Conservation (phyloP, 1,284 basidiomycete species). For the Moniliophthora roreri region DNA sequence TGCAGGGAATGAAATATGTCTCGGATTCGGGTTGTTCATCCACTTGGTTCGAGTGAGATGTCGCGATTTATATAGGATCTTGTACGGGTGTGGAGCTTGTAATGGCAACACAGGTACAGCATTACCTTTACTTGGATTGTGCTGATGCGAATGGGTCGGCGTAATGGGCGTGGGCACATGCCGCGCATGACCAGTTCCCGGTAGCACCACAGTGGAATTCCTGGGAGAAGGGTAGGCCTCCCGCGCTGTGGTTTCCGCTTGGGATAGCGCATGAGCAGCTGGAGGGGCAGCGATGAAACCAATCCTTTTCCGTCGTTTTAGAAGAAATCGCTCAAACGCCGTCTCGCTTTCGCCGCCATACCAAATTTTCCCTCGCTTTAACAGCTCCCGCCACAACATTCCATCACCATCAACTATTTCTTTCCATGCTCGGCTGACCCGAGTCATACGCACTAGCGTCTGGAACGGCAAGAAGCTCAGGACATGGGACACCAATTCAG, state of each 20-base stretch:
- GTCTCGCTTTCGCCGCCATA: conserved; percentile 78
- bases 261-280: conserved; percentile 13
- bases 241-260: neutral
- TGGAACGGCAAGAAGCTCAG: conserved; percentile 77
- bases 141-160: conserved; percentile 30
- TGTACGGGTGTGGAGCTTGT: too few relatives aligned
- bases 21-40: conserved; percentile 71
- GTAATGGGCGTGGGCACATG: neutral
- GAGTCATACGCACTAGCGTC: conserved; percentile 75
- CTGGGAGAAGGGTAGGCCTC: neutral
- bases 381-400: conserved; percentile 80
- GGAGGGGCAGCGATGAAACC: conserved; percentile 18
- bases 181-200: neutral
- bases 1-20: conserved; percentile 79
- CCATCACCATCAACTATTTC: conserved; percentile 83
- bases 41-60: conserved; percentile 77
- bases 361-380: conserved; percentile 80
- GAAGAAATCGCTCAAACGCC: conserved; percentile 44
- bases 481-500: conserved; percentile 81
- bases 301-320: neutral
- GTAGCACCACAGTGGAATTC: neutral
- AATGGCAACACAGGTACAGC: too few relatives aligned
- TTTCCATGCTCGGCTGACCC: conserved; percentile 82
- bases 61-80: conserved; percentile 83
- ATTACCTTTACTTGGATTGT: too few relatives aligned